These are phyloP conservation scores for Candida montana DNA, from an alignment of 805 yeast species.

Conservation along the genomic window DNA sequence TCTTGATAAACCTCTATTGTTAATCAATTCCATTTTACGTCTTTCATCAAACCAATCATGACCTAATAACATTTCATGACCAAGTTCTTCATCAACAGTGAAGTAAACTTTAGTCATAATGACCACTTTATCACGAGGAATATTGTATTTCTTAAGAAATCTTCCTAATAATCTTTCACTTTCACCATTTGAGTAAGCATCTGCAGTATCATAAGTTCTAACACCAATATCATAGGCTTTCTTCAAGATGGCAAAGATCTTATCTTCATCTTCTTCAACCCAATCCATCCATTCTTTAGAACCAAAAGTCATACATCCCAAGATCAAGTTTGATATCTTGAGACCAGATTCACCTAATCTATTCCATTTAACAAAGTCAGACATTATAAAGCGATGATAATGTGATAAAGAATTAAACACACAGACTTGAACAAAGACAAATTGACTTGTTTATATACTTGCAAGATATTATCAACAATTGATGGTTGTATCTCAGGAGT, in stretches of 20 bases:
- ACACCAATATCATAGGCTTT: conserved; percentile 40
- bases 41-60: background rate
- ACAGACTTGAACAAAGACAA: too few relatives aligned
- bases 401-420: too few relatives aligned
- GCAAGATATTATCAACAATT: too few relatives aligned
- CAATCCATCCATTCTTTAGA: conserved; percentile 33
- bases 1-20: conserved; percentile 36
- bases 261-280: conserved; percentile 42
- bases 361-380: conserved; percentile 7
- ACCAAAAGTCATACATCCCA: conserved; percentile 48
- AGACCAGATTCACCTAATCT: conserved; percentile 41
- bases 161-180: conserved; percentile 47
- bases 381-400: too few relatives aligned
- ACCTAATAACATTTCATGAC: background rate
- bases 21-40: conserved; percentile 13
- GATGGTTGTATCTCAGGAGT: too few relatives aligned
- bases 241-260: conserved; percentile 38
- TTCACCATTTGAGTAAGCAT: conserved; percentile 40
- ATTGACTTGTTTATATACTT: too few relatives aligned
- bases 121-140: conserved; percentile 47
- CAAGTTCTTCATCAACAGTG: conserved; percentile 11
- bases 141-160: conserved; percentile 44
- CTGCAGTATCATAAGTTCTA: conserved; percentile 47
- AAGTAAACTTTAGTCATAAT: conserved; percentile 40
- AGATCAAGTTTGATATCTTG: conserved; percentile 40